Evolutionary conservation across 2,329 filamentous ascomycete species (phyloP).

Genomic region (Tolypocladium ovalisporum): DNA sequence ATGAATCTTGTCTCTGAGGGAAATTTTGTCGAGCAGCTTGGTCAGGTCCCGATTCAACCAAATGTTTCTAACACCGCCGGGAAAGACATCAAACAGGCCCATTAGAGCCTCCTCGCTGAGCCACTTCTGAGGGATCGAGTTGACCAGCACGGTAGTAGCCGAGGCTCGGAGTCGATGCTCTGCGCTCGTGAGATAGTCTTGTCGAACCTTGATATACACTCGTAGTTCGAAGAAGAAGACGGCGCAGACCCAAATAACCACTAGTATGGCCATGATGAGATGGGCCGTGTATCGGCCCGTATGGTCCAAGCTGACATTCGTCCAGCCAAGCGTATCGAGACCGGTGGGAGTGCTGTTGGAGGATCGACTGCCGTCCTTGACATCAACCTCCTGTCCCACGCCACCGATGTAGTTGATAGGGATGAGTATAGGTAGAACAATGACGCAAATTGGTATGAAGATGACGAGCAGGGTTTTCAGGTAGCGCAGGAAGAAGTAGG

Average conservation of each 20-base stretch:
- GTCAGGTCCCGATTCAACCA: slow-evolving; percentile 93
- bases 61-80: slow-evolving; percentile 86
- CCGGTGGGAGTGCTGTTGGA: slow-evolving; percentile 35
- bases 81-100: slow-evolving; percentile 88
- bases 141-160: slow-evolving; percentile 89
- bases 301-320: slow-evolving; percentile 62
- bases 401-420: slow-evolving; percentile 74
- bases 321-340: slow-evolving; percentile 76
- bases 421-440: slow-evolving; percentile 77
- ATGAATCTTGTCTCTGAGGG: slow-evolving; percentile 61
- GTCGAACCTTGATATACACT: slow-evolving; percentile 84
- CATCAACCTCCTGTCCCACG: slow-evolving; percentile 42
- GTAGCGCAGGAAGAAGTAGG: slow-evolving; percentile 95
- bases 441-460: slow-evolving; percentile 68
- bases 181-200: slow-evolving; percentile 88
- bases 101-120: slow-evolving; percentile 70
- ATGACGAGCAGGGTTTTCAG: slow-evolving; percentile 70
- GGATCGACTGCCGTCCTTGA: slow-evolving; percentile 21
- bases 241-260: slow-evolving; percentile 75
- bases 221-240: slow-evolving; percentile 79
- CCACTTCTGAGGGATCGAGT: slow-evolving; percentile 85
- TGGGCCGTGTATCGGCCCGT: slow-evolving; percentile 74
- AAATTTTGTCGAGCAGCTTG: slow-evolving; percentile 72
- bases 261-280: slow-evolving; percentile 63
- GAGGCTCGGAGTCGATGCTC: slow-evolving; percentile 90